Conservation (phyloP, 2,329 filamentous ascomycete species). For the Colletotrichum sp. region DNA sequence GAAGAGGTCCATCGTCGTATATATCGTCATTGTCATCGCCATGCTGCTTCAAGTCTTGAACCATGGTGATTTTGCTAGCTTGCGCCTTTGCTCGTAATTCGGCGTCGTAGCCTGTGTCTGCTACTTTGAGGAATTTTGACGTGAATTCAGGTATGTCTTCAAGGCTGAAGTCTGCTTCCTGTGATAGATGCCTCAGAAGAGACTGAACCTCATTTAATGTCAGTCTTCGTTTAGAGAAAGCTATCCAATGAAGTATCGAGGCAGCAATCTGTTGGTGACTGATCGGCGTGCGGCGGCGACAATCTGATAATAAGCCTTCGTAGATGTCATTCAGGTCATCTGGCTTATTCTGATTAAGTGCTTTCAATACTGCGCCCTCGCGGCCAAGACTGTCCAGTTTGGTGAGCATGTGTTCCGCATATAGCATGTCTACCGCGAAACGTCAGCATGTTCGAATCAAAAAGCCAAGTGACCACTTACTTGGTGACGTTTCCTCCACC, state of each 20-base stretch:
- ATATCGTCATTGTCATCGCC: neutral
- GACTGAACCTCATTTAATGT: neutral
- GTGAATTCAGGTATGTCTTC: neutral
- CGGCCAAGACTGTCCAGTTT: neutral
- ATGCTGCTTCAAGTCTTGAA: neutral
- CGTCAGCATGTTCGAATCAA: neutral
- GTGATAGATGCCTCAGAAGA: neutral
- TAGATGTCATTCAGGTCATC: neutral
- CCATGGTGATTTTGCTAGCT: neutral
- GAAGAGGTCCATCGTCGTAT: neutral
- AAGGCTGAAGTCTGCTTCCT: neutral
- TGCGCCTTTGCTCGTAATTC: neutral
- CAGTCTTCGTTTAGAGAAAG: neutral
- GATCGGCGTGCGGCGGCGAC: neutral
- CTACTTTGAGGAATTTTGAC: neutral
- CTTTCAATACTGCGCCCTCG: neutral
- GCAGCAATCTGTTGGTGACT: neutral
- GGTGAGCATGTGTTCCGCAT: neutral
- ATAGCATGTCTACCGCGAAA: neutral
- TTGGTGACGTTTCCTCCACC: neutral
- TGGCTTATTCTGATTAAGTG: neutral
- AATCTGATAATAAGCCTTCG: neutral
- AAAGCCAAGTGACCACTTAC: neutral
- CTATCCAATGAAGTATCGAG: neutral
- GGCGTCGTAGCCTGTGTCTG: neutral